Evolutionary conservation across 139 green algal species (phyloP), one percentile per base, ranked within the genome.

Genomic region (Chlamydomonas incerta): DNA sequence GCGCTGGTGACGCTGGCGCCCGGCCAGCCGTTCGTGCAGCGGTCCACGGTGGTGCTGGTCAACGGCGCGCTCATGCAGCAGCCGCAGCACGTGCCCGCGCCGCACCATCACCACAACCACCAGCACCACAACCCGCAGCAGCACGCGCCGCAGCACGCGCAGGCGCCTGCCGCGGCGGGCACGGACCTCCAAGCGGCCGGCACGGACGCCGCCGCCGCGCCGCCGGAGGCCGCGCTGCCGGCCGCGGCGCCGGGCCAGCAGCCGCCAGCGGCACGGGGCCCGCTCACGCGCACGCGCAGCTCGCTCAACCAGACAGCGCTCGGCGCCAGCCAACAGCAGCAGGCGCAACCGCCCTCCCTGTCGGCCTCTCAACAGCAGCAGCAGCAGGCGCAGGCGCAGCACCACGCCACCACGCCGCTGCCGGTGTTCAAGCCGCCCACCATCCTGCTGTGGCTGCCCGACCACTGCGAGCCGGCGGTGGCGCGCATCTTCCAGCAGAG

Each of bases 371-470:
- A 62, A 10, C 55, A 3, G 8, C 41, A 50, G 55, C 55, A 3
- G 8, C 41, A 50, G 41, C 41, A 50, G 6, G 8, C 41, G 8
- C 41, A 50, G 41, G 6, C 5, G 6, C 5, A 13, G 41, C 41
- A 50, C 6, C 72, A 46, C 57, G 9, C 55, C 33, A 26, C 55
- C 20, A 18, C 69, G 0, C 73, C 69, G 0, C 46, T 89, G 65
- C 77, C 82, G 0, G 88, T 91, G 31, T 86, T 83, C 72, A 87
- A 87, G 72, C 83, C 88, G 4, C 88, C 88, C 35, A 74, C 67
- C 15, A 50, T 91, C 13, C 66, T 91, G 65, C 60, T 91, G 79
- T 91, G 88, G 88, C 83, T 91, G 57, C 88, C 88, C 2, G 72
- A 87, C 72, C 79, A 84, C 86, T 83, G 80, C 35, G 85, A 89